Conservation (phyloP, 352 stramenopile genomes). For the Thalassiosira mediterranea region DNA sequence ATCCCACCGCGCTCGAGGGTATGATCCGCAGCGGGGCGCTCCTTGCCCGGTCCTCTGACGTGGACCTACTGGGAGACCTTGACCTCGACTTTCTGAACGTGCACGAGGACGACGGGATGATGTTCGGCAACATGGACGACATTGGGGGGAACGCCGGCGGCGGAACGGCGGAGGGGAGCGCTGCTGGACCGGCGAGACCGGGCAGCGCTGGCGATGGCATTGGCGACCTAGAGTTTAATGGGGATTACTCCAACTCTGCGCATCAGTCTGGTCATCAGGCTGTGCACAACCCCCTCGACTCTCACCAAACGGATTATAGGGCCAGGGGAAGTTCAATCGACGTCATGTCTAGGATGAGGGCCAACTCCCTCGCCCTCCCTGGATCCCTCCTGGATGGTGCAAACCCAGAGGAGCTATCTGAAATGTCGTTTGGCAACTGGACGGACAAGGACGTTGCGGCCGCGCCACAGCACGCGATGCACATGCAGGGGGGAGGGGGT, state of each 20-base stretch:
- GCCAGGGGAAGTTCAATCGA: conserved; percentile 29
- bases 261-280: too few species aligned
- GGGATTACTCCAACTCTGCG: conserved; percentile 32
- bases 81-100: conserved; percentile 83
- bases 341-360: conserved; percentile 37
- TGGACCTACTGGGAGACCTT: conserved; percentile 79
- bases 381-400: conserved; percentile 45
- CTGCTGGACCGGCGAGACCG: background rate
- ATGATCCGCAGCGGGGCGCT: conserved; percentile 73
- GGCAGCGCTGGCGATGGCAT: conserved; percentile 60
- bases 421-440: conserved; percentile 51
- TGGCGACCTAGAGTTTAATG: conserved; percentile 74
- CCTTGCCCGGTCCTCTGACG: conserved; percentile 53
- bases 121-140: conserved; percentile 50
- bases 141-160: conserved; percentile 12
- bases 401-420: conserved; percentile 28
- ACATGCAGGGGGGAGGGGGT: background rate
- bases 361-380: conserved; percentile 56
- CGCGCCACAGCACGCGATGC: conserved; percentile 1
- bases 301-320: background rate
- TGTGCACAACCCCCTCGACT: too few species aligned
- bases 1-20: conserved; percentile 66
- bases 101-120: conserved; percentile 45
- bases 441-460: conserved; percentile 44
- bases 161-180: background rate